A percentile compares a stretch with the other conserved stretches of the same genome.
phyloP scores from a whole-genome alignment of 2,329 filamentous ascomycete genomes.

The Lecanicillium sp. region DNA sequence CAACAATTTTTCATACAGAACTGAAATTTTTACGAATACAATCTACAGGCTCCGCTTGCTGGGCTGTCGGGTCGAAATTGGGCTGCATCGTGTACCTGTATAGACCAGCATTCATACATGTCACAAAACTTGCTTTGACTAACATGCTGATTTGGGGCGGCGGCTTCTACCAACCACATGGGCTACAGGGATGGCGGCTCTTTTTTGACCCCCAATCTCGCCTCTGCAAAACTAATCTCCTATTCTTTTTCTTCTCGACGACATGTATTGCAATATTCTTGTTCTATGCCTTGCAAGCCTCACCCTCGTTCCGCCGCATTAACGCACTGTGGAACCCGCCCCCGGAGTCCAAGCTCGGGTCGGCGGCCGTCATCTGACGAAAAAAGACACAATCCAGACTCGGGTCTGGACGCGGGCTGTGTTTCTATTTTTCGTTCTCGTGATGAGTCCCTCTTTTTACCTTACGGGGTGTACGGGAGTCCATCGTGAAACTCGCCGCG shows the following conservation, averaged over 20 bases:
- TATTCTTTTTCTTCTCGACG: conserved; percentile 7
- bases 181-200: background rate
- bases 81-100: background rate
- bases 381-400: conserved; percentile 7
- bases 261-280: too few species aligned
- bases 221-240: background rate
- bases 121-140: too few species aligned
- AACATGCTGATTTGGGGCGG: too few species aligned
- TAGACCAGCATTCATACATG: too few species aligned
- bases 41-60: too few species aligned
- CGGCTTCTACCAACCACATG: background rate
- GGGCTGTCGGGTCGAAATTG: conserved; percentile 1
- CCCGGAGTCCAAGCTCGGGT: conserved; percentile 5
- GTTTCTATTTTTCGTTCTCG: background rate
- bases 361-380: conserved; percentile 11
- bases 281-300: background rate
- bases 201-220: background rate
- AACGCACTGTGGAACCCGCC: background rate
- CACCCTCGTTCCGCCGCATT: background rate
- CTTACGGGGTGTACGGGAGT: too few species aligned
- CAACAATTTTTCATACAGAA: too few species aligned
- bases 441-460: too few species aligned
- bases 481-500: too few species aligned
- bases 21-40: too few species aligned
- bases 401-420: background rate